A percentile compares a stretch with the other conserved stretches of the same genome.
Evolutionary conservation across 1,284 basidiomycete species (phyloP).

Genomic region (Ustilago crameri): DNA sequence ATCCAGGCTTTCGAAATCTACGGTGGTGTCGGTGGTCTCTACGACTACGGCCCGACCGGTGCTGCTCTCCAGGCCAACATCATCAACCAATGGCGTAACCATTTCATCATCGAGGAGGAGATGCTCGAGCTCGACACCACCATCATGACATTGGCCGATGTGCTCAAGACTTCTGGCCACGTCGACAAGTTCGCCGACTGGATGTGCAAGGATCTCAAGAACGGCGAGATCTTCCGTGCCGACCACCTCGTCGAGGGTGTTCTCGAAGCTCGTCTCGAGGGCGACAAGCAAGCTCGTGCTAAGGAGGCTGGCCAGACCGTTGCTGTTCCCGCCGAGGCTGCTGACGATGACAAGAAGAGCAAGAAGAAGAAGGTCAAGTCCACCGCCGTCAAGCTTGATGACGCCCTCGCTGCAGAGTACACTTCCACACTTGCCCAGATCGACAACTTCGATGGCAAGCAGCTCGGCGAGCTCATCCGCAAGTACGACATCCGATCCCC

Average conservation of each 20-base stretch:
- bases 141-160: constrained; percentile 92
- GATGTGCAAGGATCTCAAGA: constrained; percentile 97
- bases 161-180: constrained; percentile 97
- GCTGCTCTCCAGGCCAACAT: constrained; percentile 97
- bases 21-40: constrained; percentile 92
- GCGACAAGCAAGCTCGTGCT: constrained; percentile 88
- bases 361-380: constrained; percentile 84
- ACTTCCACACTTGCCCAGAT: constrained; percentile 87
- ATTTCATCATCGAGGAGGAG: constrained; percentile 98
- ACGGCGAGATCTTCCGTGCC: constrained; percentile 94
- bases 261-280: constrained; percentile 86
- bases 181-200: constrained; percentile 98
- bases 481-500: constrained; percentile 88
- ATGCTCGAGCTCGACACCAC: constrained; percentile 99
- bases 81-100: constrained; percentile 93
- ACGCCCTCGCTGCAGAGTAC: constrained; percentile 81
- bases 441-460: constrained; percentile 91
- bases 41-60: constrained; percentile 80
- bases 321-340: constrained; percentile 25
- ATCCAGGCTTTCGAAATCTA: constrained; percentile 99
- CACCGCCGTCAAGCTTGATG: constrained; percentile 81
- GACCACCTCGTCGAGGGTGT: constrained; percentile 97
- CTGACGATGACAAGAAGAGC: constrained; percentile 73
- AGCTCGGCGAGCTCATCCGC: constrained; percentile 87
- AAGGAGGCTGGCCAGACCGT: constrained; percentile 65